Evolutionary conservation across 495 filamentous ascomycete genomes (phyloP), one percentile per base, ranked within the genome.

Genomic region (Aspergillus saccharolyticus): DNA sequence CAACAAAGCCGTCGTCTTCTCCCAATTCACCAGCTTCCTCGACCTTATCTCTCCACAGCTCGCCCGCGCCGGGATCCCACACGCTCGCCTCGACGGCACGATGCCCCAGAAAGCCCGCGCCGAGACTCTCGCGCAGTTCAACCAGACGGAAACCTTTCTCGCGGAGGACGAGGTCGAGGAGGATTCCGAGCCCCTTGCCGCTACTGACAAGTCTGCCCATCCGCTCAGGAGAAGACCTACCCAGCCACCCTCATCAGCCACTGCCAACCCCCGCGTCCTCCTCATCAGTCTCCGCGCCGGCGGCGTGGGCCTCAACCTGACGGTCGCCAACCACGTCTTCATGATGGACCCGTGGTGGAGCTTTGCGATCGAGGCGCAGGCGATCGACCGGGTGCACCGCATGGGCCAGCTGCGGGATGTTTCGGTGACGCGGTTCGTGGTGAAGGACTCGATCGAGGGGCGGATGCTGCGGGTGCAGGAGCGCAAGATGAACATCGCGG

Each of bases 301-400:
- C 18, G 94, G 94, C 25, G 94, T 98, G 2, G 94, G 94, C 0
- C 76, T 98, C 42, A 98, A 98, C 65, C 77, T 99, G 44, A 97
- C 92, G 4, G 82, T 83, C 53, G 94, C 94, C 16, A 89, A 85
- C 61, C 77, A 88, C 53, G 95, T 97, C 12, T 97, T 87, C 69
- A 91, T 99, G 88, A 96, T 97, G 93, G 95, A 99, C 71, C 93
- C 95, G 0, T 99, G 95, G 95, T 99, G 95, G 95, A 94, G 89
- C 60, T 97, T 89, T 69, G 92, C 95, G 3, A 85, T 97, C 21
- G 95, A 99, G 70, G 90, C 91, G 10, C 95, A 99, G 69, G 95
- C 95, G 21, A 96, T 99, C 61, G 95, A 99, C 75, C 88, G 95
- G 4, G 91, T 99, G n/a, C 95, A 99, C 73, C 84, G 95, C 9